Conservation (phyloP, 345 rosid species). For the Melaleuca alternifolia region DNA sequence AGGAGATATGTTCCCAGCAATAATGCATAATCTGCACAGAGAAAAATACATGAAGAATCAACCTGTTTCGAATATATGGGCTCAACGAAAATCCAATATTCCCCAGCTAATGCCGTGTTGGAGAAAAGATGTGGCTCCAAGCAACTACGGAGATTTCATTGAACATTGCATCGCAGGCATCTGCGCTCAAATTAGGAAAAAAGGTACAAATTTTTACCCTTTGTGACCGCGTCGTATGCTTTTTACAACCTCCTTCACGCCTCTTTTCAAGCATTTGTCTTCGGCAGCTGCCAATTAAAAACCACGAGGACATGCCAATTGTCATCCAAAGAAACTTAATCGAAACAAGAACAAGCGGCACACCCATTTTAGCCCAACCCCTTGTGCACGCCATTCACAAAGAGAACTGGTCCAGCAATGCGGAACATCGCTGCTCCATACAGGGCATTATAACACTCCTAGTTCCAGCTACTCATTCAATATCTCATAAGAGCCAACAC, state of each 20-base stretch:
- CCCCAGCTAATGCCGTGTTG: neutral
- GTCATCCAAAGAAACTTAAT: neutral
- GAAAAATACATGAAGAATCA: neutral
- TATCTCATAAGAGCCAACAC: neutral
- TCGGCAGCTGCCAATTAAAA: constrained; percentile 50
- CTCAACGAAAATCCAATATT: neutral
- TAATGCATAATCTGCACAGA: constrained; percentile 63
- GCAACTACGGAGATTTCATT: neutral
- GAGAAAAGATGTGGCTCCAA: neutral
- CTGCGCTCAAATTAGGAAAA: neutral
- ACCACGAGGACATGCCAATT: neutral
- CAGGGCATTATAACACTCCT: neutral
- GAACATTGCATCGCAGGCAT: neutral
- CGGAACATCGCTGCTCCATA: neutral
- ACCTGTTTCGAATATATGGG: neutral
- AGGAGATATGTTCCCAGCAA: constrained; percentile 97
- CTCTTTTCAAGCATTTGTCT: constrained; percentile 90
- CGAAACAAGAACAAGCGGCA: neutral
- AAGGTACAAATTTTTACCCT: constrained; percentile 37
- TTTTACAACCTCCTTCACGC: constrained; percentile 95
- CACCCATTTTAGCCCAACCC: neutral
- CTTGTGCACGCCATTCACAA: neutral
- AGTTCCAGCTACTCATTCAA: neutral
- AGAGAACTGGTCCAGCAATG: neutral
- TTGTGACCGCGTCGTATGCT: constrained; percentile 81